Base-by-base conservation (phyloP, 805 yeast species). In the Barnettozyma wickerhamii region DNA sequence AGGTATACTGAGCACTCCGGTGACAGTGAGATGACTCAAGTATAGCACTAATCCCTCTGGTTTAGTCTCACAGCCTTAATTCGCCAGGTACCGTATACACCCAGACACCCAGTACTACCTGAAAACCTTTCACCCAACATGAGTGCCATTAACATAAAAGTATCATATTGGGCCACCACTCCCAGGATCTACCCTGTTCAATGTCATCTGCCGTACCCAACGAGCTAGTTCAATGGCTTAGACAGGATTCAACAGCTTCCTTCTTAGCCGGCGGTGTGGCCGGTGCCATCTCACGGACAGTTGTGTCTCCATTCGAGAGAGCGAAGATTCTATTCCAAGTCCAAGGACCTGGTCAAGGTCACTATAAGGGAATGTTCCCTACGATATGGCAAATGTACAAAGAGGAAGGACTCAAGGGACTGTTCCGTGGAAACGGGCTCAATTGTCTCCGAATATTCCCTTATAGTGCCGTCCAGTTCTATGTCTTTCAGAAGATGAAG, bases 281-380 rank as follows among this genome's bases (percentile, higher is more conserved):
- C 3, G 95, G 95, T 14, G 88, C 88, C 1, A 68, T 83, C 1
- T 85, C 95, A 2, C 70, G 98, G 40, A 91, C 98, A 0, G 87
- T 84, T 1, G 96, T 90, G 6, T 86, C 96, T 10, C 99, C 99
- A 1, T 80, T 91, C 63, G 99, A 91, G 61, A 70, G 99, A 51
- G 95, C 93, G 51, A 91, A 91, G 63, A 93, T 93, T 47, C 63
- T 91, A 19, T 77, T 89, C 52, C 99, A 91, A 63, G 79, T 93
- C 27, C 97, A 91, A 62, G 93, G 73, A 64, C 31, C 71, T 58
- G 44, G 72, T 62, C 47, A 63, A 41, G 43, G 58, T 42, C 47
- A 68, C 41, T 74, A 78, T 54, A 73, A 76, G 37, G 96, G 97
- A 2, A 75, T 89, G 56, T 69, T 81, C 43, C 72, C 81, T 6